These are phyloP conservation scores for Entomortierella lignicola DNA, from an alignment of 192 early-diverging fungal species.

Conservation along the genomic window DNA sequence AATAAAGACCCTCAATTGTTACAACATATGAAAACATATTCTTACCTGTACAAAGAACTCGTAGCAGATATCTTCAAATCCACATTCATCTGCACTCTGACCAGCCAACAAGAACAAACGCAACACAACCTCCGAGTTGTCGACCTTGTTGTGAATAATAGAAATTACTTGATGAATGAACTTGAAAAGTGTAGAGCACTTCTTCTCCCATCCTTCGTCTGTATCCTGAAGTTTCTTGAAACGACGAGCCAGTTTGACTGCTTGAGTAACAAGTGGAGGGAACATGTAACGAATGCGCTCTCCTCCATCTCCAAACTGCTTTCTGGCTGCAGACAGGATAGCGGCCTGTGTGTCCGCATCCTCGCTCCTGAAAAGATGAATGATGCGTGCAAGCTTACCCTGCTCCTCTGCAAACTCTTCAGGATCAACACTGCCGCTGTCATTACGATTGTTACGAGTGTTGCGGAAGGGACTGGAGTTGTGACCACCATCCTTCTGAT, in stretches of 20 bases:
- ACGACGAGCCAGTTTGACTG: conserved; percentile 72
- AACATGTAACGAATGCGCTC: conserved; percentile 93
- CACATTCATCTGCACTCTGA: conserved; percentile 84
- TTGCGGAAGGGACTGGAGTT: conserved; percentile 55
- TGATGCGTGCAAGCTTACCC: conserved; percentile 82
- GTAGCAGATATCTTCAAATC: conserved; percentile 94
- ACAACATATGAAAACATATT: neutral
- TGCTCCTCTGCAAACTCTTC: conserved; percentile 96
- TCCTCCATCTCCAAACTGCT: conserved; percentile 91
- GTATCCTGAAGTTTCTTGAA: conserved; percentile 61
- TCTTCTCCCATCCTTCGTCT: conserved; percentile 75
- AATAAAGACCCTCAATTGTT: neutral
- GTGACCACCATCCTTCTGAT: conserved; percentile 78
- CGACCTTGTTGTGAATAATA: conserved; percentile 74
- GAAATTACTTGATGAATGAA: conserved; percentile 91
- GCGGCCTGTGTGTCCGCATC: conserved; percentile 84
- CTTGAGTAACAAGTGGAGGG: conserved; percentile 82
- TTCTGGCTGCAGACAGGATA: conserved; percentile 83
- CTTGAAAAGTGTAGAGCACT: conserved; percentile 80
- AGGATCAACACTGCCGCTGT: conserved; percentile 69
- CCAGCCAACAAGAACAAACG: conserved; percentile 90
- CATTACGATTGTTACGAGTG: conserved; percentile 40
- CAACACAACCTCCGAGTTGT: conserved; percentile 70
- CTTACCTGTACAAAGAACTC: conserved; percentile 92
- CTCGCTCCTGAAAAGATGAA: conserved; percentile 78